Evolutionary conservation across 768 basidiomycete genomes (phyloP), one percentile per base, ranked within the genome.

Genomic region (Mycena maculata): DNA sequence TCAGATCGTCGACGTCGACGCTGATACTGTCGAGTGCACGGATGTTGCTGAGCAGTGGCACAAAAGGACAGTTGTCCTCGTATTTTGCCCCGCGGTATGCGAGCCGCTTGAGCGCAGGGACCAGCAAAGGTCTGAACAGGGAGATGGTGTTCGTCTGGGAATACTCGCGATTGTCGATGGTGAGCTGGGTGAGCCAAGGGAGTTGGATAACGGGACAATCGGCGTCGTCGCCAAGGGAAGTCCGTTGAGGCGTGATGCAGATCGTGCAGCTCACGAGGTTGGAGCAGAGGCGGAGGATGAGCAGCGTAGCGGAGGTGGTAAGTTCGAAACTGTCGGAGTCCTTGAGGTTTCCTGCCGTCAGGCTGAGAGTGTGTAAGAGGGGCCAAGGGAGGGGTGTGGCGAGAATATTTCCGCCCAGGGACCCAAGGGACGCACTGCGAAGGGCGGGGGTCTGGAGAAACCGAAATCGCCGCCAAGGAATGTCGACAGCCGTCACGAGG

Each of bases 121-220:
- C 36, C 20, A 22, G 62, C 8, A 63, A 38, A 33, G 30, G 12
- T 1, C 38, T 16, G 54, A 63, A 63, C 18, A 63, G 20, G 27
- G 54, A 7, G 16, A 63, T 8, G 15, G 27, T 44, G 54, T 63
- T 55, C 25, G 7, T n/a, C 36, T 56, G 45, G 3, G 44, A 55
- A 23, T 63, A 36, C 31, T 63, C 62, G 54, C 62, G 62, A 27
- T 63, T 63, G 54, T 63, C 62, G 12, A 63, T 22, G 3, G 45
- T 50, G 27, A 63, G 31, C 2, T 39, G 20, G 44, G 25, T 49
- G 3, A 63, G 54, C 20, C 36, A 36, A 23, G 22, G 9, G 23
- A 63, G 62, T 3, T 18, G 9, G 6, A 63, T 16, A 3, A 54
- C 15, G 0, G 62, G 54, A 4, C 18, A 45, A 13, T 45, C 33